These are phyloP conservation scores for Plectosphaerella sp. DNA, from an alignment of 2,329 filamentous ascomycete genomes.

Conservation along the genomic window DNA sequence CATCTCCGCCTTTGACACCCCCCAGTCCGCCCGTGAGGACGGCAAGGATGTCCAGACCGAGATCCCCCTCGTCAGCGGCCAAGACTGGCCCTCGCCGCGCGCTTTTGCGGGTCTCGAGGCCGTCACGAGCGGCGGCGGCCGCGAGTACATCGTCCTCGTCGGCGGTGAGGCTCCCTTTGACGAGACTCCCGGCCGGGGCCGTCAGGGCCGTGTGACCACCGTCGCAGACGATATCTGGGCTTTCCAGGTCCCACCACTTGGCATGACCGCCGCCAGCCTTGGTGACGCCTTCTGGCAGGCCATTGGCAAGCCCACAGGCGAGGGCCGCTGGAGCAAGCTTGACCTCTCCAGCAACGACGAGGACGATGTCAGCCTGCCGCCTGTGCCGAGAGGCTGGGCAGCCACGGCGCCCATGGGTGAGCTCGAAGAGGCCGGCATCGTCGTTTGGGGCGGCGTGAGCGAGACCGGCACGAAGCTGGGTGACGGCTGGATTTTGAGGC, in stretches of 20 bases:
- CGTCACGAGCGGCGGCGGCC: constrained; percentile 53
- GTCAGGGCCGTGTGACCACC: constrained; percentile 40
- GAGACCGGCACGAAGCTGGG: constrained; percentile 46
- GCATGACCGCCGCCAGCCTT: constrained; percentile 50
- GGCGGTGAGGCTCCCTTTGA: constrained; percentile 44
- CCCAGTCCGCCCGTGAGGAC: constrained; percentile 17
- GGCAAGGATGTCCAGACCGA: constrained; percentile 24
- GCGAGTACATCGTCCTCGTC: constrained; percentile 58
- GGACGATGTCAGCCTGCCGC: constrained; percentile 41
- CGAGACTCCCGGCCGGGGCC: constrained; percentile 3
- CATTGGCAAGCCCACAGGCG: constrained; percentile 47
- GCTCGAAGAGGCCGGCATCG: constrained; percentile 53
- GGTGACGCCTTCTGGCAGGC: constrained; percentile 50
- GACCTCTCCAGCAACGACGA: constrained; percentile 44
- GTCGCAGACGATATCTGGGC: constrained; percentile 58
- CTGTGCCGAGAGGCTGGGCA: constrained; percentile 52
- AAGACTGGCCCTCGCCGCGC: constrained; percentile 47
- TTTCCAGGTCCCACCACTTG: constrained; percentile 54
- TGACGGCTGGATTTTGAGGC: constrained; percentile 61
- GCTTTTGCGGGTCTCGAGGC: constrained; percentile 51
- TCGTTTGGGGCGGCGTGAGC: constrained; percentile 57
- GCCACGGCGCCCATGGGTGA: constrained; percentile 53
- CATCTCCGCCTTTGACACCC: constrained; percentile 32
- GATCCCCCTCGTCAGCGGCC: constrained; percentile 24
- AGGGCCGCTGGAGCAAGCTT: constrained; percentile 55